Evolutionary conservation across 2,329 filamentous ascomycete species (phyloP), one percentile per base, ranked within the genome.

Genomic region (Epichloe elymi): DNA sequence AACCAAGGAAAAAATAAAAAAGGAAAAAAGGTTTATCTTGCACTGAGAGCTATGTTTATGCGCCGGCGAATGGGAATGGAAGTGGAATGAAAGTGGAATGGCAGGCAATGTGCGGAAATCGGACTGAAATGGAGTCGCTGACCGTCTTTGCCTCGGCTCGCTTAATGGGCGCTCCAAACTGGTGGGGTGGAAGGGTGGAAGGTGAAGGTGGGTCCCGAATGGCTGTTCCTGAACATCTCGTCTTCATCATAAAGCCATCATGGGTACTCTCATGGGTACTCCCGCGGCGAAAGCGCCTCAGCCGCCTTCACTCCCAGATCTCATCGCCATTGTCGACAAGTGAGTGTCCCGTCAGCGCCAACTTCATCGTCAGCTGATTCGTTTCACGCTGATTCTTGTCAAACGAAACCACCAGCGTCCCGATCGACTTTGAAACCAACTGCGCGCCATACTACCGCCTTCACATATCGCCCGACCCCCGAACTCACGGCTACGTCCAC

Each of bases 401-500:
- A 10, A 10, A 10, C 26, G 8, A 30, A 30, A 30, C 26, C 26
- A 20, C 23, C 55, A 76, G 74, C 58, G 73, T 76, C n/a, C 73
- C 75, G 0, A 63, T 70, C 14, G 62, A 70, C 55, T 71, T 71
- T 55, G 64, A 67, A 51, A 59, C 64, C 38, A 63, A 69, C 51
- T 57, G 51, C 42, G 17, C 37, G 8, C 66, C 65, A 4, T 70
- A 74, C 54, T 78, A 75, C 56, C 66, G 65, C 51, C 69, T 79
- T 36, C 59, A 67, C 8, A 65, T 78, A 11, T 65, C 69, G 1
- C 61, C 67, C 2, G 74, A 78, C 53, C 64, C 64, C 17, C 65
- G 70, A 4, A 65, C 72, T 0, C 74, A 78, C 53, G 75, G 75
- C 56, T 74, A 75, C 62, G 65, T 79, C 45, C 68, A 72, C 46